Base-by-base conservation (phyloP, 805 yeast species). In the Zygosaccharomyces gambellarensis region DNA sequence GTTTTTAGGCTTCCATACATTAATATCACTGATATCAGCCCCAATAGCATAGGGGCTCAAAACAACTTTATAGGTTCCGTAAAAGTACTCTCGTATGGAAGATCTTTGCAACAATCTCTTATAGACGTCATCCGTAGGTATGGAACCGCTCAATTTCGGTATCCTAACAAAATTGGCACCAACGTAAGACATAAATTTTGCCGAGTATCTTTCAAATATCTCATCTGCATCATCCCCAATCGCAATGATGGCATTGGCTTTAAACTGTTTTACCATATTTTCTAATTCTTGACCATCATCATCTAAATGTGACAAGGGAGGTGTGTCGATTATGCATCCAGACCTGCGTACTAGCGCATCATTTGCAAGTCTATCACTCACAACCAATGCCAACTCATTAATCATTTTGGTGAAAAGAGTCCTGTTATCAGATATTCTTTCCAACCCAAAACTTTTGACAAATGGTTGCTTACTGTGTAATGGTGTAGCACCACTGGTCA, bases 391-490 rank as follows among this genome's bases (percentile, higher is more conserved):
- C 14, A 85, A 67, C 50, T 77, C 73, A 1, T 78, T 62, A 1
- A 81, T 55, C 38, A 73, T 72, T 44, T 73, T 69, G 52, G 76
- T 74, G 69, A 79, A 89, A 46, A 76, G 48, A 3, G 51, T 51
- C 36, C 49, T 63, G 63, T 89, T 89, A 10, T 80, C 83, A 1
- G 68, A 56, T 10, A 80, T 73, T 32, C 72, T 68, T 43, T 83
- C 87, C 46, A 83, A 75, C 0, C 98, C 99, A 67, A 74, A 89
- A 59, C 78, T 82, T 59, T 85, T 83, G 7, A 86, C 92, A n/a
- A 85, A 65, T 0, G 98, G 97, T 65, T 88, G 95, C 64, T 88
- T 87, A n/a, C 87, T 87, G 64, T 87, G 90, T 54, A 85, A 81
- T 52, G 76, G 71, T 1, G 90, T 81, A 1, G 87, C 81, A 39